A percentile compares a stretch with the other conserved stretches of the same genome.
Evolutionary conservation across 2,329 filamentous ascomycete species (phyloP).

Genomic region (Hypoxylon sp.): DNA sequence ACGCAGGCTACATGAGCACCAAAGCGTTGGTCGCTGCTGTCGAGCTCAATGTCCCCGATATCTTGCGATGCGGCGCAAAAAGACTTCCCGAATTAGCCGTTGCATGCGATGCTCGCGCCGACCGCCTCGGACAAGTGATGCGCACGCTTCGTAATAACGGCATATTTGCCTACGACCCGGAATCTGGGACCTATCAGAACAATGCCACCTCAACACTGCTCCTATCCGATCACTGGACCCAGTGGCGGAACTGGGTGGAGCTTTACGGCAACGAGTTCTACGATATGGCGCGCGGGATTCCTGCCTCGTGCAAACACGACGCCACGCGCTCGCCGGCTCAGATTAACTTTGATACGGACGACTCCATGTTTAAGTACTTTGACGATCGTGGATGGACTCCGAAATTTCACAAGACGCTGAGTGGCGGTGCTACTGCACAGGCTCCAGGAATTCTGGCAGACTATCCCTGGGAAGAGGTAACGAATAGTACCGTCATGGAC

Average conservation of each 20-base stretch:
- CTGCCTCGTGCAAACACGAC: slow-evolving; percentile 38
- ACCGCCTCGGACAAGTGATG: slow-evolving; percentile 47
- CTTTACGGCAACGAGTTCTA: slow-evolving; percentile 55
- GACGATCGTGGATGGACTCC: slow-evolving; percentile 44
- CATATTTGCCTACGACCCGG: slow-evolving; percentile 47
- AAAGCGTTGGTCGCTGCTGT: slow-evolving; percentile 46
- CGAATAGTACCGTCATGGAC: slow-evolving; percentile 46
- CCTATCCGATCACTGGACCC: slow-evolving; percentile 51
- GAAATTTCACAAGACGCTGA: slow-evolving; percentile 48
- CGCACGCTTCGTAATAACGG: slow-evolving; percentile 45
- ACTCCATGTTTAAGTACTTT: slow-evolving; percentile 52
- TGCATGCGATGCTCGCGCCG: slow-evolving; percentile 26
- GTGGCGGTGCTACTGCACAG: slow-evolving; percentile 48
- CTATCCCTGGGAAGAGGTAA: slow-evolving; percentile 53
- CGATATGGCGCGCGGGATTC: slow-evolving; percentile 52
- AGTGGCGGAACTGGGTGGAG: slow-evolving; percentile 54
- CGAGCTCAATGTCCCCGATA: slow-evolving; percentile 44
- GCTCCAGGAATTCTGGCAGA: slow-evolving; percentile 51
- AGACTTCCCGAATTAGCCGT: slow-evolving; percentile 33
- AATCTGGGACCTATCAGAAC: slow-evolving; percentile 45
- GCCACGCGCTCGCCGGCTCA: slow-evolving; percentile 45
- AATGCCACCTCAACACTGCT: slow-evolving; percentile 48
- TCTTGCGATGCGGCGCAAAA: slow-evolving; percentile 36
- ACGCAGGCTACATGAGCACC: slow-evolving; percentile 40
- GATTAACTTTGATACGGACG: slow-evolving; percentile 51